Base-by-base conservation (phyloP, 129 eudicot species). In the Glebionis coronaria region DNA sequence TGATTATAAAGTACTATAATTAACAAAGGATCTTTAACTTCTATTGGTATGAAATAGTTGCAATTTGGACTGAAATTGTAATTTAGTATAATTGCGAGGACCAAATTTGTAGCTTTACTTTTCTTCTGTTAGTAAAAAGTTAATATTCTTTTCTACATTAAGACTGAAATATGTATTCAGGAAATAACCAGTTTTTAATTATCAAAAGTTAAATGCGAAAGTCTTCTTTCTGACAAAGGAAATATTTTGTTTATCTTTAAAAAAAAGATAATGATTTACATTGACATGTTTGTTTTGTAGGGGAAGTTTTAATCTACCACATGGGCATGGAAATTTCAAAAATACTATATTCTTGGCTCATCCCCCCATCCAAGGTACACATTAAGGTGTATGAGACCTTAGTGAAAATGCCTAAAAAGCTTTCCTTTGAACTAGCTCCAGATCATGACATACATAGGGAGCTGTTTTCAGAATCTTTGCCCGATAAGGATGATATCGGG, bases 401-500 rank as follows among this genome's bases (percentile, higher is more conserved):
- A 0, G 73, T 54, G 65, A 35, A 67, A 73, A 73, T 91, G 95
- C 96, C 94, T 29, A 47, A 68, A 81, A 52, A 28, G 14, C 83
- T 91, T 19, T 28, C 64, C 44, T 88, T 91, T 73, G 73, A 85
- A 68, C 64, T 85, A 16, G 59, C 75, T 25, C 79, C 85, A 1
- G 45, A 63, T 49, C 16, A 49, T 40, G 44, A 71, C 1, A 2
- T 87, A 4, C 81, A 70, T 82, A 28, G 6, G 56, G 78, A 75
- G 19, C 35, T 84, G 18, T 91, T 87, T 58, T 73, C 71, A 40
- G 79, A 59, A 10, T 27, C 70, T 57, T 35, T 46, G 45, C 97
- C 90, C 6, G 83, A 77, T 73, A 60, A 19, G 12, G 67, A 73
- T 45, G 93, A 91, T 72, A 83, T 91, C 2, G 95, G 86, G 4